Conservation (phyloP, 2,329 filamentous ascomycete species). For the Colletotrichum brevisporum region DNA sequence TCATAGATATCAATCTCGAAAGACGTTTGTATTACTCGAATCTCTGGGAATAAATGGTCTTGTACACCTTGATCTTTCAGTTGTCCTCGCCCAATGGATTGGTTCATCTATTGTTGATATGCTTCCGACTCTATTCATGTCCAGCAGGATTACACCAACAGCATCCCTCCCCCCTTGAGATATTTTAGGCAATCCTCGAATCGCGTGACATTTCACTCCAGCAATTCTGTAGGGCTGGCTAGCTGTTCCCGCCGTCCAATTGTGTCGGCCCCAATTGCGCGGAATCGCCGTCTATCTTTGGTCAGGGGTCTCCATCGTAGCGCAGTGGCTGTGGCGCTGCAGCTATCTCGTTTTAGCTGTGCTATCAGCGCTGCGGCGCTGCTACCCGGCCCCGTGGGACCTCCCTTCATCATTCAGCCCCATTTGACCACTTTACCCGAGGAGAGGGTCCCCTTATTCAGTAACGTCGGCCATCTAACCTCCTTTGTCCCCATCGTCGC, state of each 20-base stretch:
- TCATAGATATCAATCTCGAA: too few species aligned
- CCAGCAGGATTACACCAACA: not conserved
- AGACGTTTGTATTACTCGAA: too few species aligned
- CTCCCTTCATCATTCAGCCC: constrained; percentile 33
- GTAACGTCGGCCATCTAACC: constrained; percentile 27
- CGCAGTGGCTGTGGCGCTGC: constrained; percentile 35
- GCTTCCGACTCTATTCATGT: not conserved
- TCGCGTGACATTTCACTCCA: not conserved
- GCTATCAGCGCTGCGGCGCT: constrained; percentile 19
- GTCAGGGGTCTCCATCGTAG: constrained; percentile 21
- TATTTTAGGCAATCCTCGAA: not conserved
- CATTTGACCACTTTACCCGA: constrained; percentile 21
- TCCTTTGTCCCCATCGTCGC: constrained; percentile 36
- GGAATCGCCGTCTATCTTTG: constrained; percentile 27
- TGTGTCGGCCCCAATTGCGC: not conserved
- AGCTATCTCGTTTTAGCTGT: constrained; percentile 1
- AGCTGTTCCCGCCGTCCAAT: not conserved
- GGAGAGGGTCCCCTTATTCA: constrained; percentile 35
- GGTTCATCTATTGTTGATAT: not conserved
- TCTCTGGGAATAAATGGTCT: too few species aligned
- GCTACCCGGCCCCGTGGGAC: constrained; percentile 31
- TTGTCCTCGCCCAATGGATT: not conserved
- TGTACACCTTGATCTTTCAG: too few species aligned
- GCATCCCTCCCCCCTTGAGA: not conserved
- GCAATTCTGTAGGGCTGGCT: constrained; percentile 14